Base-by-base conservation (phyloP, 192 early-diverging fungal species). In the Umbelopsis ramanniana region DNA sequence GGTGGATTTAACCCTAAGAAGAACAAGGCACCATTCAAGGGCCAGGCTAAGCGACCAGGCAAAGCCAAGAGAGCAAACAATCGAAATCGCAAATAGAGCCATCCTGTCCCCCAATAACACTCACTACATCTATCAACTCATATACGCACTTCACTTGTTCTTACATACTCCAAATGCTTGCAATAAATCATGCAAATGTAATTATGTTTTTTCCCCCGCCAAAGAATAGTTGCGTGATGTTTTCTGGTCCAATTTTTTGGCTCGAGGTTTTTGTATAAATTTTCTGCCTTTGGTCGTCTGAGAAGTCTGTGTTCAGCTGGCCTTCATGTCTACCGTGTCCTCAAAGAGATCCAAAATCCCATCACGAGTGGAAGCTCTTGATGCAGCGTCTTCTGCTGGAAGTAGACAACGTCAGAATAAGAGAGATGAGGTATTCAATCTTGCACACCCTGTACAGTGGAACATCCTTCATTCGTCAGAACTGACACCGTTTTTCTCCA, bases 1-100 rank as follows among this genome's bases (percentile, higher is more conserved):
- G 80, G 80, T 40, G 88, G 85, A 43, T 94, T 93, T 73, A 90
- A 75, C 70, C 46, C 72, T 15, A 79, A 80, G 71, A 79, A 78
- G 37, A 82, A 78, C 72, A 81, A 80, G 66, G 60, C 23, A 45
- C 22, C 43, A 43, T 70, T 70, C 47, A 50, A 50, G 35, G 57
- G 57, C 14, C 57, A 63, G 26, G 29, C 57, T n/a, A 63, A 63
- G 33, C 23, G 57, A 63, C 57, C 57, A 17, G 57, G 57, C 57
- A 63, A 63, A 35, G 57, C 57, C 17, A 63, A 63, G 57, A 63
- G 57, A 33, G 57, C 57, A 29, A 29, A 26, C 26, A 63, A 29
- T 6, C 57, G 57, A 29, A 35, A 35, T 19, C 26, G 57, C 23
- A 63, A 63, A 37, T 63, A 63, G 57, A 63, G 26, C 33, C 12